These are phyloP conservation scores for Micractinium sp. DNA, from an alignment of 139 green algal species.

Conservation along the genomic window DNA sequence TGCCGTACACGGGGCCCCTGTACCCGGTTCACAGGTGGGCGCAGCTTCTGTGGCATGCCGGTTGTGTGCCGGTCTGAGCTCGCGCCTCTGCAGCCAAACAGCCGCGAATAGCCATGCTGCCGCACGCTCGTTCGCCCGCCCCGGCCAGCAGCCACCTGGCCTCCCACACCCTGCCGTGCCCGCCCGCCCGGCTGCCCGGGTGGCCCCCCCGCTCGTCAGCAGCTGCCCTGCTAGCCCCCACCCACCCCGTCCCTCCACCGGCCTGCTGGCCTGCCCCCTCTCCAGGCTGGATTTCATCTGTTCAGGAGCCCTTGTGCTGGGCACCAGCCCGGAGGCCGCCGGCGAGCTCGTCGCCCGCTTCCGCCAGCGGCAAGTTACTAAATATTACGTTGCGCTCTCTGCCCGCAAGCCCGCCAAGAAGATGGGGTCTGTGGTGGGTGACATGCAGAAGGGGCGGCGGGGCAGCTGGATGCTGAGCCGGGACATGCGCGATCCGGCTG, in stretches of 20 bases:
- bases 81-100: too few relatives aligned
- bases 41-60: background rate
- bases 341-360: slow-evolving; percentile 31
- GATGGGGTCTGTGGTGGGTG: slow-evolving; percentile 40
- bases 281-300: slow-evolving; percentile 46
- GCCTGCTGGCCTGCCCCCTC: background rate
- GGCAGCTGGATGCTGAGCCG: slow-evolving; percentile 49
- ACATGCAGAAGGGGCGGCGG: slow-evolving; percentile 8
- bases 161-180: background rate
- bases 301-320: slow-evolving; percentile 40
- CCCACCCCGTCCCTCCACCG: background rate
- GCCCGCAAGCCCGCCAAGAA: slow-evolving; percentile 44
- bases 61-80: too few relatives aligned
- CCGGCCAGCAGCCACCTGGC: too few relatives aligned
- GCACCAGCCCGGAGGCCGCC: slow-evolving; percentile 25
- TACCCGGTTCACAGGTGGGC: slow-evolving; percentile 37
- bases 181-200: background rate
- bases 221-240: too few relatives aligned
- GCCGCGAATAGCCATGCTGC: too few relatives aligned
- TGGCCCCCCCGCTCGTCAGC: background rate
- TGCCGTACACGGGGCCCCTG: slow-evolving; percentile 12
- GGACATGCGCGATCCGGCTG: background rate
- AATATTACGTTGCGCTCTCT: slow-evolving; percentile 54
- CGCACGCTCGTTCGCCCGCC: too few relatives aligned
- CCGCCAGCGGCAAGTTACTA: slow-evolving; percentile 19